phyloP scores from a whole-genome alignment of 805 yeast genomes.

The Candida broadrunensis region DNA sequence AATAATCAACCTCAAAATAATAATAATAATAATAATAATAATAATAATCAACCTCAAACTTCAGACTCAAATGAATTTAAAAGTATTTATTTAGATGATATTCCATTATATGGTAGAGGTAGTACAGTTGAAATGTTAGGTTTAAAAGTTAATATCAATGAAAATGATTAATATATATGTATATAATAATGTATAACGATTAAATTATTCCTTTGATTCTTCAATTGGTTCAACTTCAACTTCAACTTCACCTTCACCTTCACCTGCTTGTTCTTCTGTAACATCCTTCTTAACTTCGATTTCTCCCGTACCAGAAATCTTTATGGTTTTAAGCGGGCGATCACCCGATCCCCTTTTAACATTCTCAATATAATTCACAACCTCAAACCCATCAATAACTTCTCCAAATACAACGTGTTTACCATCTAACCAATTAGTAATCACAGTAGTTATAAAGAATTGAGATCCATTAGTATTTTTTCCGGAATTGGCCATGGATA shows the following conservation, averaged over 20 bases:
- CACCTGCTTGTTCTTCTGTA: conserved; percentile 3
- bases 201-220: no score
- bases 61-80: conserved; percentile 1
- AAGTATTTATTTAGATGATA: conserved; percentile 33
- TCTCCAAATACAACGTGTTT: conserved; percentile 96
- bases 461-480: conserved; percentile 98
- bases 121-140: conserved; percentile 37
- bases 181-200: no score
- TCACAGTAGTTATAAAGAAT: conserved; percentile 92
- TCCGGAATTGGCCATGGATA: conserved; percentile 97
- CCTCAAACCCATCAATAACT: conserved; percentile 84
- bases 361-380: conserved; percentile 69
- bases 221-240: conserved; percentile 2
- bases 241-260: conserved; percentile 8
- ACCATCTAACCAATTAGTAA: conserved; percentile 89
- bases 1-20: not conserved
- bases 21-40: not conserved
- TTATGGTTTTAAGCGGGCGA: conserved; percentile 64
- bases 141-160: conserved; percentile 18
- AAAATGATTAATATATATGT: not conserved
- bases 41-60: not conserved
- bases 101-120: conserved; percentile 38
- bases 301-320: conserved; percentile 72
- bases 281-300: conserved; percentile 29
- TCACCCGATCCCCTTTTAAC: conserved; percentile 66